Evolutionary conservation across 2,329 filamentous ascomycete genomes (phyloP), one percentile per base, ranked within the genome.

Genomic region (Stachybotrys elegans): DNA sequence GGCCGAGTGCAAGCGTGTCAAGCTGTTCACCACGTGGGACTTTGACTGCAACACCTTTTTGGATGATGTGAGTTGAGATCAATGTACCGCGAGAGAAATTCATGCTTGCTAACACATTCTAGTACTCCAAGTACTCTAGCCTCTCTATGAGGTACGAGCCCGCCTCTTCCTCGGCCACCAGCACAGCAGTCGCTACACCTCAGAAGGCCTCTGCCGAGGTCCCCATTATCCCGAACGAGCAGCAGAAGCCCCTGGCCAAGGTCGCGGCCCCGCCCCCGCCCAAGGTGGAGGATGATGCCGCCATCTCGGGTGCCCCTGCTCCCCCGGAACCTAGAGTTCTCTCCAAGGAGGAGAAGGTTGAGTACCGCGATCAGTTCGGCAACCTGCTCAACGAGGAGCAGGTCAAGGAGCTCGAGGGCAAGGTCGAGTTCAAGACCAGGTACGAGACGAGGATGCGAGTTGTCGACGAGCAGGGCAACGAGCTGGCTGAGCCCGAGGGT

Each of bases 21-120:
- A 97, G 74, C 73, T 98, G 12, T 84, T 97, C 61, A 73, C 78
- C 46, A 84, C 82, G 2, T 98, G 93, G 93, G 93, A 98, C 63
- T 98, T 92, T 79, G 93, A 98, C 67, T 98, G 93, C 78, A 95
- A 95, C 66, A 91, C 80, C 48, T 98, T 98, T 73, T 75, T 85
- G 56, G 83, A 84, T 52, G 83, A 82, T 61, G 91, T 96, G 83
- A 87, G 88, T 84, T 11, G 20, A 32, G 36, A 57, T 43, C 57
- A 60, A 48, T 23, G 9, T 6, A 37, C 14, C 17, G 5, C 11
- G 13, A 21, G n/a, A 36, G 17, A 39, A 35, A 12, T 5, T 17
- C 5, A 37, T 14, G 38, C 55, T 60, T 44, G 61, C 46, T 46
- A 7, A 40, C 11, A 20, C 31, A 42, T 22, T 47, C 41, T 55